Evolutionary conservation across 2,329 filamentous ascomycete species (phyloP).

Genomic region (Scytalidium sp.): DNA sequence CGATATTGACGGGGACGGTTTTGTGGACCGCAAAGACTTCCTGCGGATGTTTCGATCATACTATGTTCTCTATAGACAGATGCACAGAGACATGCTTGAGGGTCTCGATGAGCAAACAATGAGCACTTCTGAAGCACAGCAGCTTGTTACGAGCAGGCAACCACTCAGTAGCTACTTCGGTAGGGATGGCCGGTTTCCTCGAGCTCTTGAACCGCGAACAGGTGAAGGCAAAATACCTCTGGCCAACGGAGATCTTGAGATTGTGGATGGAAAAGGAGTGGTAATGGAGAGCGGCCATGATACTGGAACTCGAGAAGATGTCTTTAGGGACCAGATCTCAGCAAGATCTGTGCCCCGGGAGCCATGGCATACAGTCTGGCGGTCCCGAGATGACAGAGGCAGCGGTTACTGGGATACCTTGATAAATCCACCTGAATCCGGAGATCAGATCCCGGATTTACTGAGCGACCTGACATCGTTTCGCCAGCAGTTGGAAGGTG

Average conservation of each 20-base stretch:
- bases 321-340: conserved; percentile 41
- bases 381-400: not conserved
- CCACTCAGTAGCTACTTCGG: conserved; percentile 74
- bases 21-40: conserved; percentile 81
- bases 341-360: not conserved
- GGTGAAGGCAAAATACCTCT: conserved; percentile 64
- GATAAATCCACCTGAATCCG: conserved; percentile 21
- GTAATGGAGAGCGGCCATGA: conserved; percentile 60
- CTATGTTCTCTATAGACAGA: conserved; percentile 85
- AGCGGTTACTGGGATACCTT: conserved; percentile 23
- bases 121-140: conserved; percentile 71
- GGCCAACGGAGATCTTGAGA: conserved; percentile 60
- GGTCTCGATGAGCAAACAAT: conserved; percentile 75
- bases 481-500: conserved; percentile 10
- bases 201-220: conserved; percentile 55
- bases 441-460: conserved; percentile 15
- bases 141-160: conserved; percentile 71
- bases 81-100: conserved; percentile 80
- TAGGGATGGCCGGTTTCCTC: conserved; percentile 66
- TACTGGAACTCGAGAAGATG: conserved; percentile 55
- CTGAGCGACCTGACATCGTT: conserved; percentile 15
- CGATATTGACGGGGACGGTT: conserved; percentile 86
- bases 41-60: conserved; percentile 89
- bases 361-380: not conserved
- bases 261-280: conserved; percentile 58